These are phyloP conservation scores for Datisca glomerata DNA, from an alignment of 306 rosid species.

Conservation along the genomic window DNA sequence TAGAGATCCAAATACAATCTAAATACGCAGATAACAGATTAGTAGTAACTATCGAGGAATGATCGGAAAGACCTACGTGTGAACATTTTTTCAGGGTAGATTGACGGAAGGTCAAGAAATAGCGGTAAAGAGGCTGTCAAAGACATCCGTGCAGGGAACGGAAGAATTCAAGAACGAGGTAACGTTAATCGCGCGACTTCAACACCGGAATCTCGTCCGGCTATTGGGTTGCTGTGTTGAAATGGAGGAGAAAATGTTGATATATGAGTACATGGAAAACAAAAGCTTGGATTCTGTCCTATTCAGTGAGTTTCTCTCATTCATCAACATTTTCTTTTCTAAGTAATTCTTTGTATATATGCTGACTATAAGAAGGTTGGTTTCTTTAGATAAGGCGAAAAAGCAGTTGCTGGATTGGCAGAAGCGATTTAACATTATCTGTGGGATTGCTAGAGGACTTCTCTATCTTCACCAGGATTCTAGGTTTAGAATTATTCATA, in stretches of 20 bases:
- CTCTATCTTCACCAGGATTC: conserved; percentile 54
- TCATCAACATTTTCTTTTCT: neutral
- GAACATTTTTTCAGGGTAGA: conserved; percentile 12
- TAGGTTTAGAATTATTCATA: conserved; percentile 27
- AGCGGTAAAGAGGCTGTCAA: conserved; percentile 18
- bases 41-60: neutral
- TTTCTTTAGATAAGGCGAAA: conserved; percentile 22
- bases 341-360: no score
- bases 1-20: neutral
- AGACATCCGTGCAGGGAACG: conserved; percentile 10
- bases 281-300: conserved; percentile 13
- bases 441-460: conserved; percentile 43
- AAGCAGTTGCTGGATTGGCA: conserved; percentile 10
- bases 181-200: conserved; percentile 14
- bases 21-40: neutral
- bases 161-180: conserved; percentile 16
- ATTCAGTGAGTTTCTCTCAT: neutral
- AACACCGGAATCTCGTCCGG: conserved; percentile 14
- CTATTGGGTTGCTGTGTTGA: conserved; percentile 12
- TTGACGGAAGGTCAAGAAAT: conserved; percentile 9
- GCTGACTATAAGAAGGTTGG: no score
- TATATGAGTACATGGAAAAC: conserved; percentile 9
- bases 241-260: conserved; percentile 6
- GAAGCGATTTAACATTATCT: conserved; percentile 11
- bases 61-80: no score